Conservation (phyloP, 1,284 basidiomycete species). For the Apiotrichum domesticum region DNA sequence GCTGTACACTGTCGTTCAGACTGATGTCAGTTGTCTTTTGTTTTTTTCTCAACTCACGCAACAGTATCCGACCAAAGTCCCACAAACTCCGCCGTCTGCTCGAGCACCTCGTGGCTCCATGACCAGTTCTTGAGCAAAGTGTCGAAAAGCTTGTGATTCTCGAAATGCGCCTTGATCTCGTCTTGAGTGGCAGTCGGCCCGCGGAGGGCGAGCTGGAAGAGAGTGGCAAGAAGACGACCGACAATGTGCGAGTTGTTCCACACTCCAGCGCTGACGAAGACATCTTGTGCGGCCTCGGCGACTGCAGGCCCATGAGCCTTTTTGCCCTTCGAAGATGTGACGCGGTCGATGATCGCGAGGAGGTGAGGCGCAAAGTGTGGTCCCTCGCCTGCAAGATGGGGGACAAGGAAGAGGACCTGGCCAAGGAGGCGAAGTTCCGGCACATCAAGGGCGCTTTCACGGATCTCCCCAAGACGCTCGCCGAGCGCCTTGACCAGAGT, state of each 20-base stretch:
- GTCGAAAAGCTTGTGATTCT: conserved; percentile 47
- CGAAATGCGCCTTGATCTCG: conserved; percentile 15
- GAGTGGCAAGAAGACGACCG: conserved; percentile 19
- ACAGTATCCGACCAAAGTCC: conserved; percentile 48
- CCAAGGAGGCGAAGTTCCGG: conserved; percentile 25
- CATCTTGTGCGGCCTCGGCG: conserved; percentile 4
- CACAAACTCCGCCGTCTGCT: conserved; percentile 52
- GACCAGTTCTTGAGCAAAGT: conserved; percentile 55
- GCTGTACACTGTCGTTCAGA: conserved; percentile 5
- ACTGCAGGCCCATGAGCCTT: not conserved
- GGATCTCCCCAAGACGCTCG: conserved; percentile 1
- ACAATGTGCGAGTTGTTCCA: conserved; percentile 37
- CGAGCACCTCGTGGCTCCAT: conserved; percentile 54
- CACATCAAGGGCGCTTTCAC: conserved; percentile 2
- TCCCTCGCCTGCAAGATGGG: conserved; percentile 26
- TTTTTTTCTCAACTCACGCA: not conserved
- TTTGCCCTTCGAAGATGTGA: conserved; percentile 1
- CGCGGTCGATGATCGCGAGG: conserved; percentile 9
- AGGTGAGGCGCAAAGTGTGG: conserved; percentile 18
- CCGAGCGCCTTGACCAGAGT: conserved; percentile 26
- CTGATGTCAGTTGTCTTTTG: not conserved
- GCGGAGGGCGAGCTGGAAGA: conserved; percentile 45
- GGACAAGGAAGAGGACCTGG: conserved; percentile 30
- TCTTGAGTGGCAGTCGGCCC: conserved; percentile 21
- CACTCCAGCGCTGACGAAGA: conserved; percentile 22